Percentiles rank a stretch among this genome's conserved stretches.
Conservation (phyloP, 1,284 basidiomycete genomes). For the Trichosporon sp. region DNA sequence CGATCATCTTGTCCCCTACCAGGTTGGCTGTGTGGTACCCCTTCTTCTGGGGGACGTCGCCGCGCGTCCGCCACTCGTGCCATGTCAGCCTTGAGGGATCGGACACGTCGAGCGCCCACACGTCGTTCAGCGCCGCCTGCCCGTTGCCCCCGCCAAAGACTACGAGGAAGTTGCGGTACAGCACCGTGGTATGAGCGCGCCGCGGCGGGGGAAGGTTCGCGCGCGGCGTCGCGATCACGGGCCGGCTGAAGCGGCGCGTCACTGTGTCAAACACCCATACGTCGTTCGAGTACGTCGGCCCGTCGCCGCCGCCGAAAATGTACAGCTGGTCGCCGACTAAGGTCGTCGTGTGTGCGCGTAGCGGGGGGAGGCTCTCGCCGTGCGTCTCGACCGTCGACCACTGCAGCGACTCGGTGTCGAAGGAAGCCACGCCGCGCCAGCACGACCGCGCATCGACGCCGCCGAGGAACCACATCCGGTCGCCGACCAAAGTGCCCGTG, state of each 20-base stretch:
- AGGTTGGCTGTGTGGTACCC: conserved; percentile 89
- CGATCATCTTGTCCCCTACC: conserved; percentile 61
- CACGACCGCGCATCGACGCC: conserved; percentile 72
- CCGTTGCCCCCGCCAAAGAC: conserved; percentile 91
- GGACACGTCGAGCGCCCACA: conserved; percentile 71
- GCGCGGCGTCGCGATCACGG: conserved; percentile 29
- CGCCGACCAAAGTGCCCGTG: conserved; percentile 74
- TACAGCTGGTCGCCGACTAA: conserved; percentile 70
- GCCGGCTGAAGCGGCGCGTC: conserved; percentile 60
- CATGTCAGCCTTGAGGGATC: conserved; percentile 44
- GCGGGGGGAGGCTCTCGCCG: conserved; percentile 71
- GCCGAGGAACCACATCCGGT: conserved; percentile 77
- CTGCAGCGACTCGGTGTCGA: conserved; percentile 85
- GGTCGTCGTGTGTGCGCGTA: conserved; percentile 82
- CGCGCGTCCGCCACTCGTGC: conserved; percentile 52
- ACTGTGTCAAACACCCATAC: conserved; percentile 77
- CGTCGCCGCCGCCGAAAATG: conserved; percentile 81
- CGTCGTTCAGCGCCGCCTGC: conserved; percentile 76
- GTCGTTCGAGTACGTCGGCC: conserved; percentile 55
- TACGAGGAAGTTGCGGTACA: conserved; percentile 67
- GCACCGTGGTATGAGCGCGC: conserved; percentile 78
- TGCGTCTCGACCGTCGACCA: conserved; percentile 71
- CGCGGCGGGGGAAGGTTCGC: conserved; percentile 59
- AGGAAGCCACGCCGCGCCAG: conserved; percentile 72
- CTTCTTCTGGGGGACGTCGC: conserved; percentile 54